Base-by-base conservation (phyloP, 2,329 filamentous ascomycete genomes). In the Colletotrichum salicis region DNA sequence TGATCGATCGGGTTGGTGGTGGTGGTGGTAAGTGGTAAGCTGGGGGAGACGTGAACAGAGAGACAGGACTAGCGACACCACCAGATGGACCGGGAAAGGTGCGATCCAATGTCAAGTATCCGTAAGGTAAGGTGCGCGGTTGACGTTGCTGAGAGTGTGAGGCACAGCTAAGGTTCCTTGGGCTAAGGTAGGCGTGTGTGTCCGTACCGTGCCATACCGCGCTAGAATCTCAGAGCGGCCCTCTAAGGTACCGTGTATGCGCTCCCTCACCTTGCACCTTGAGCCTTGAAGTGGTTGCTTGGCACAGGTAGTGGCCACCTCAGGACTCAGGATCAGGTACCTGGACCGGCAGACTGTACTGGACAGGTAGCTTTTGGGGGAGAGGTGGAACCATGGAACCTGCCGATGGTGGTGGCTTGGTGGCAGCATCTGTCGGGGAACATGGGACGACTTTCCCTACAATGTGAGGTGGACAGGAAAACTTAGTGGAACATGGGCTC, bases 361-460 rank as follows among this genome's bases (percentile, higher is more conserved):
- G 58, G 58, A 27, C 37, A 60, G 35, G 37, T 29, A 60, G 45
- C 57, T 11, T 41, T 29, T 1, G 37, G 57, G 58, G 58, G 3
- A 4, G 11, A 13, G 11, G 19, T n/a, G 59, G 35, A 29, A 48
- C 37, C 37, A 48, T 71, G 68, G 58, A 63, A 45, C 54, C 54
- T 64, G 59, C 54, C 65, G 54, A 69, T 55, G 69, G 51, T 54
- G 59, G 54, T 64, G 64, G 64, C 57, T 52, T 71, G 54, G 65
- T 68, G 33, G 60, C 31, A 63, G 59, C 41, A 51, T 33, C 37
- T 59, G 54, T 69, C 59, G 52, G 45, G 54, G 41, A 56, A 71
- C 69, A 71, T 71, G 69, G 65, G 69, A 71, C 59, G 65, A 69
- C 59, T 64, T 69, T 64, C 54, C 59, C 59, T 68, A 51, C 41